phyloP scores from a whole-genome alignment of 495 filamentous ascomycete genomes.

The Letharia columbiana region DNA sequence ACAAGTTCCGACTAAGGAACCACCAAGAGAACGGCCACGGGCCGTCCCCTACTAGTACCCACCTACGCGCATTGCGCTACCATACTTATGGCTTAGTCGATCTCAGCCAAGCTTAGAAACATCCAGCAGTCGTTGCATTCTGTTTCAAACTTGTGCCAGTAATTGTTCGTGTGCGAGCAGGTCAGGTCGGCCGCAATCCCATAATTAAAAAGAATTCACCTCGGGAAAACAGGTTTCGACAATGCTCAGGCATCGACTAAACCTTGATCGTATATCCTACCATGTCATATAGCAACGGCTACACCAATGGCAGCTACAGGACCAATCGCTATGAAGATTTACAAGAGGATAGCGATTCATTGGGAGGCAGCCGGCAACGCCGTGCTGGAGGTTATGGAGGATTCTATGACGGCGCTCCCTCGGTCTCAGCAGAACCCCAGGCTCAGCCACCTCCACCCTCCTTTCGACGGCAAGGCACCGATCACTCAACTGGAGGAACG shows the following conservation, averaged over 20 bases:
- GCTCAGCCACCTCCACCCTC: conserved; percentile 17
- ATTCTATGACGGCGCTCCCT: conserved; percentile 25
- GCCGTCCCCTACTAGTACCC: not conserved
- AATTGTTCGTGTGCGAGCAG: not conserved
- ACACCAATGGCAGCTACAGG: conserved; percentile 22
- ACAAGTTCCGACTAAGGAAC: no score
- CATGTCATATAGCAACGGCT: conserved; percentile 27
- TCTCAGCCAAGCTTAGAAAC: not conserved
- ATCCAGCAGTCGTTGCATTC: not conserved
- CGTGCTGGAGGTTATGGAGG: conserved; percentile 37
- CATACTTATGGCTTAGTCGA: no score
- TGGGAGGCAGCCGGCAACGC: conserved; percentile 23
- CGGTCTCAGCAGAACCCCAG: conserved; percentile 27
- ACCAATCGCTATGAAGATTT: conserved; percentile 20
- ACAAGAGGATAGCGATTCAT: conserved; percentile 10
- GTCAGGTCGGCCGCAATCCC: no score
- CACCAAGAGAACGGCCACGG: not conserved
- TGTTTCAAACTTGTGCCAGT: not conserved
- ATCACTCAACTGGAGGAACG: conserved; percentile 16
- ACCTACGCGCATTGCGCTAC: no score
- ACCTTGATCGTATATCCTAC: not conserved
- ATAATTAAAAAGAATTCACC: not conserved
- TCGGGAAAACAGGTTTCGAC: not conserved
- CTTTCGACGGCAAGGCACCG: conserved; percentile 15
- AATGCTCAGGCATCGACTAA: conserved; percentile 6